A percentile compares a stretch with the other conserved stretches of the same genome.
Conservation (phyloP, 768 basidiomycete genomes). For the Tulasnella sp. region DNA sequence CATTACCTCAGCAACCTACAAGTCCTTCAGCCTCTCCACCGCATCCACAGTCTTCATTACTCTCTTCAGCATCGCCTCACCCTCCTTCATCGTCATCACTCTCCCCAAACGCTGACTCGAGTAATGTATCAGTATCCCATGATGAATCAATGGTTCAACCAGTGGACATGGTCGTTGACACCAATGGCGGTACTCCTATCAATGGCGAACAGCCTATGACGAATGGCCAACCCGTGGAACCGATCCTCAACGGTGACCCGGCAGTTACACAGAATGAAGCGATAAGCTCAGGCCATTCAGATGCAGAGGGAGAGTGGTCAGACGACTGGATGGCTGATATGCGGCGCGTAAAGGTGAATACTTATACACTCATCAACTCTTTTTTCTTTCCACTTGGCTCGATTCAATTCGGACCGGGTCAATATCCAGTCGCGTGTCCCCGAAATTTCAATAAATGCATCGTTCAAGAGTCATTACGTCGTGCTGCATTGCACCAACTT, state of each 20-base stretch:
- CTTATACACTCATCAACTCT: background rate
- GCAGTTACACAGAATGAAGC: background rate
- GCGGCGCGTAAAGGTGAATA: constrained; percentile 19
- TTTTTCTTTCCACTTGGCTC: background rate
- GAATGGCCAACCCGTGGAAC: too few species aligned
- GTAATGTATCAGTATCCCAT: background rate
- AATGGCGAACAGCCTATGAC: too few species aligned
- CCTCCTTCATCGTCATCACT: background rate
- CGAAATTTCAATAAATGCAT: too few species aligned
- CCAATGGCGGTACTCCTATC: too few species aligned
- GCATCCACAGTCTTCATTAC: background rate
- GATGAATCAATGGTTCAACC: too few species aligned
- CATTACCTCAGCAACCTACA: too few species aligned
- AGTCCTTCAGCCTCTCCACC: too few species aligned
- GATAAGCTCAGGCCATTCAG: constrained; percentile 5
- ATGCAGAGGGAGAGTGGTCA: constrained; percentile 14
- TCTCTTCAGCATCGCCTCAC: background rate
- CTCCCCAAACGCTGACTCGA: background rate
- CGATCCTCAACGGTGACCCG: too few species aligned
- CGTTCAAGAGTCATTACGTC: background rate
- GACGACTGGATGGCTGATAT: constrained; percentile 18
- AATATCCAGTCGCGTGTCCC: too few species aligned
- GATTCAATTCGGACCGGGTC: too few species aligned
- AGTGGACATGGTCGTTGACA: too few species aligned
- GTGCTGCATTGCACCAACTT: background rate